phyloP scores from a whole-genome alignment of 768 basidiomycete species.

The Kwoniella pini region DNA sequence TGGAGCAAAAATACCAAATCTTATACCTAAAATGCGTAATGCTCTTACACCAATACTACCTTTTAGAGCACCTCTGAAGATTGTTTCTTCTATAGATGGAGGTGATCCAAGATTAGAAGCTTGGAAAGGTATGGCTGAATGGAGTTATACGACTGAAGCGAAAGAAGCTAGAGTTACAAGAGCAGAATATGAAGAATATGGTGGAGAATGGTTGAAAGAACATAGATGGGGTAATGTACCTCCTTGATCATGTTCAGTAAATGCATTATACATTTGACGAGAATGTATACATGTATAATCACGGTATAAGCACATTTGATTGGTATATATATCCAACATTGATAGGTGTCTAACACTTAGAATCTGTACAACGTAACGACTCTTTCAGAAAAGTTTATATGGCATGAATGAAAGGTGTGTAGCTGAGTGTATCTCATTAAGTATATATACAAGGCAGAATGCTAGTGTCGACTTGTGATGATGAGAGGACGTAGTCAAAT shows the following conservation, averaged over 20 bases:
- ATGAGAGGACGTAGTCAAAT: too few relatives aligned
- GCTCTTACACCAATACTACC: conserved; percentile 82
- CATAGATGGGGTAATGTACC: conserved; percentile 84
- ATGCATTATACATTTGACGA: background rate
- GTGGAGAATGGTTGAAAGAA: conserved; percentile 77
- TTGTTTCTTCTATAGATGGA: conserved; percentile 60
- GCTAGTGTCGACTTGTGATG: too few relatives aligned
- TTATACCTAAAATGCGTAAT: conserved; percentile 67
- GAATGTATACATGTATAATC: too few relatives aligned
- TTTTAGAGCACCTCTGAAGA: conserved; percentile 71
- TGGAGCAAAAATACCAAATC: conserved; percentile 71
- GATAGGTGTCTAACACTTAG: too few relatives aligned
- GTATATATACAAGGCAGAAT: too few relatives aligned
- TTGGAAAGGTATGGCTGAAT: conserved; percentile 88
- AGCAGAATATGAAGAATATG: conserved; percentile 86
- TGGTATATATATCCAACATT: too few relatives aligned
- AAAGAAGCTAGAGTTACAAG: conserved; percentile 64
- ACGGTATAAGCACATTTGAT: too few relatives aligned
- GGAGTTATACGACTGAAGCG: conserved; percentile 56
- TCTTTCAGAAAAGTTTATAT: too few relatives aligned
- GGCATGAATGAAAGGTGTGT: too few relatives aligned
- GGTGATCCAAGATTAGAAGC: conserved; percentile 71
- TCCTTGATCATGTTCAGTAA: too few relatives aligned
- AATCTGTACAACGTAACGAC: too few relatives aligned
- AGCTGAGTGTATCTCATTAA: too few relatives aligned